Conservation (phyloP, 768 basidiomycete species). For the Lactarius hengduanensis region DNA sequence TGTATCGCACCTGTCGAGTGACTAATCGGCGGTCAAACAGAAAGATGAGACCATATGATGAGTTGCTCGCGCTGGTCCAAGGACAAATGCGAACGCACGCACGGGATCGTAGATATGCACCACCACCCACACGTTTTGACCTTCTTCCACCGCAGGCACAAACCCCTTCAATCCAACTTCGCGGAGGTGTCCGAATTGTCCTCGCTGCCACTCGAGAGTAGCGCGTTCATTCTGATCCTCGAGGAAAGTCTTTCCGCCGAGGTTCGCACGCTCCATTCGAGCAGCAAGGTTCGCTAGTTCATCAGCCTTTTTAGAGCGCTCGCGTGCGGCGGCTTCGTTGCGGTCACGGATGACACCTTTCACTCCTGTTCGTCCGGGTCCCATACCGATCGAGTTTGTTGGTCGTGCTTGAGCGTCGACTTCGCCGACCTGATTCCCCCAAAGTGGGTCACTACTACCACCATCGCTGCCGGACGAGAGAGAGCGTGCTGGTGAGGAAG, state of each 20-base stretch:
- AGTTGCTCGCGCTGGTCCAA: conserved; percentile 6
- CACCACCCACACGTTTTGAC: conserved; percentile 72
- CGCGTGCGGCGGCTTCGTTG: conserved; percentile 60
- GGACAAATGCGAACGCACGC: conserved; percentile 34
- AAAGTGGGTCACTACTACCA: conserved; percentile 55
- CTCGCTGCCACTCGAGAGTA: conserved; percentile 42
- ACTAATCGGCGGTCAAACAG: conserved; percentile 42
- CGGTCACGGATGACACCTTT: conserved; percentile 86
- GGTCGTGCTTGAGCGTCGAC: conserved; percentile 43
- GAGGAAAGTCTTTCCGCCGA: conserved; percentile 71
- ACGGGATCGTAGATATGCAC: conserved; percentile 83
- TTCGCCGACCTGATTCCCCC: conserved; percentile 28
- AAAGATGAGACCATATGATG: neutral
- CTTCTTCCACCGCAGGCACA: conserved; percentile 68
- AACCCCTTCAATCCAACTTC: conserved; percentile 78
- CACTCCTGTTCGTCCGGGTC: conserved; percentile 81
- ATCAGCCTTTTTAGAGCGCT: conserved; percentile 49
- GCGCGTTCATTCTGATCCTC: conserved; percentile 66
- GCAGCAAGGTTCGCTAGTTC: conserved; percentile 53
- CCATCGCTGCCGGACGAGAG: conserved; percentile 47
- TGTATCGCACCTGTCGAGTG: conserved; percentile 68
- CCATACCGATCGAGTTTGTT: conserved; percentile 75
- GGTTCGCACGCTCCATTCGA: conserved; percentile 61
- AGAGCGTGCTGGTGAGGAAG: conserved; percentile 67
- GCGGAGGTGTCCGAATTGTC: conserved; percentile 72